Evolutionary conservation across 257 asterid genomes (phyloP), one percentile per base, ranked within the genome.

Genomic region (Rehmannia glutinosa): DNA sequence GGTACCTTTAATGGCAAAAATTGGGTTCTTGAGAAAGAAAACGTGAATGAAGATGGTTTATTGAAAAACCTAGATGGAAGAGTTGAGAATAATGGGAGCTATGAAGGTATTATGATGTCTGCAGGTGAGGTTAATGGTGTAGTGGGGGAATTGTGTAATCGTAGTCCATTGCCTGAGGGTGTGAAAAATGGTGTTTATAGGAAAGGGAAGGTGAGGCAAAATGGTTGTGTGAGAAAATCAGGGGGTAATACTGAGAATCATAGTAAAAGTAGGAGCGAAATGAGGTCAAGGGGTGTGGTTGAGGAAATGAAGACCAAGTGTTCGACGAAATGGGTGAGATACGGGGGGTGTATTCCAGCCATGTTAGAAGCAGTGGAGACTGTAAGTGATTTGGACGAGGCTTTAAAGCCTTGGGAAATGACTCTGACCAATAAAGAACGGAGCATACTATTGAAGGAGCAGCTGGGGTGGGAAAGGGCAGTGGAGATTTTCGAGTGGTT

Each of bases 401-500:
- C 97, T 0, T 73, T 91, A 70, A 83, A 57, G 80, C 92, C 95
- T 1, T 94, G 97, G 99, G 83, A 78, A 54, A 62, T 38, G 84
- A 83, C 83, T 53, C 78, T 94, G 75, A 91, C 82, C n/a, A 88
- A 86, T 17, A 91, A 91, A 76, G 99, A 90, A 73, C 68, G 88
- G 65, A 88, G 87, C 74, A 91, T 94, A 71, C 78, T 94, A 5
- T 70, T 94, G 87, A 94, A 91, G 84, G 99, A 94, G 79, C 97
- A 94, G 80, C 30, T 75, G 63, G 54, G 75, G 17, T 94, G 97
- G 99, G 87, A 85, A 73, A 79, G 95, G 77, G 96, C 97, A 0
- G 19, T 83, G 92, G 89, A 77, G 75, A 88, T 94, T 65, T 94
- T 94, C 38, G 89, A 85, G 77, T 94, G 97, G 99, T 87, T 91